A percentile compares a stretch with the other conserved stretches of the same genome.
Evolutionary conservation across 495 filamentous ascomycete genomes (phyloP).

Genomic region (Tuber microsphaerosporum): DNA sequence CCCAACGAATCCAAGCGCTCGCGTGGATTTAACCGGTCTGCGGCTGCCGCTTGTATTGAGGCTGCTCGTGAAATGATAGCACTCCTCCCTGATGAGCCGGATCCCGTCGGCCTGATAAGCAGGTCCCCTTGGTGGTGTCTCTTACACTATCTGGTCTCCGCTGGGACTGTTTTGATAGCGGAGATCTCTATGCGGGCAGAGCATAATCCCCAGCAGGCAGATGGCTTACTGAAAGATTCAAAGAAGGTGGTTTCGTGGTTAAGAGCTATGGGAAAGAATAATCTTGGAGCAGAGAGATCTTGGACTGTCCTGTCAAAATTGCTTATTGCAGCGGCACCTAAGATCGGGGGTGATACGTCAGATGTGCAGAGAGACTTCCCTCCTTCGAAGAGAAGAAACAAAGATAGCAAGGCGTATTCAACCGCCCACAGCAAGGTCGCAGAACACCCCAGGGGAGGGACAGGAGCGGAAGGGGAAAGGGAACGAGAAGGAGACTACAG

Average conservation of each 20-base stretch:
- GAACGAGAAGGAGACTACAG: constrained; percentile 13
- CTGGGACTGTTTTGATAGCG: constrained; percentile 53
- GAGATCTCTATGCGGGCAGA: constrained; percentile 52
- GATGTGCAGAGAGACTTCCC: constrained; percentile 33
- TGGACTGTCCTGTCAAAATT: constrained; percentile 53
- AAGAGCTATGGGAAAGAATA: constrained; percentile 46
- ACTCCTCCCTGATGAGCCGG: constrained; percentile 46
- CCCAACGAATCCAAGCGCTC: constrained; percentile 45
- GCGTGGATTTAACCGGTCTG: constrained; percentile 49
- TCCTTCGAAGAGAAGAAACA: background rate
- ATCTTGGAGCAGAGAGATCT: constrained; percentile 48
- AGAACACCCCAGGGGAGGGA: constrained; percentile 30
- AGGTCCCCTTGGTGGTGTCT: constrained; percentile 58
- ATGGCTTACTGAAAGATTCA: constrained; percentile 49
- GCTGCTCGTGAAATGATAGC: constrained; percentile 53
- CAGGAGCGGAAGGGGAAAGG: constrained; percentile 31
- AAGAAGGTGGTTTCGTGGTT: constrained; percentile 55
- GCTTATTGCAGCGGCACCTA: constrained; percentile 47
- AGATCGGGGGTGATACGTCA: constrained; percentile 39
- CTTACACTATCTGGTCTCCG: constrained; percentile 58
- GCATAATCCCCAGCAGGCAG: constrained; percentile 52
- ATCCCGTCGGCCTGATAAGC: constrained; percentile 45
- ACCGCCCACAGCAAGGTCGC: background rate
- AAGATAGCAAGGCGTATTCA: background rate
- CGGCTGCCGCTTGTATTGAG: constrained; percentile 53